Evolutionary conservation across 2,329 filamentous ascomycete genomes (phyloP), one percentile per base, ranked within the genome.

Genomic region (Sordariomycetes sp.): DNA sequence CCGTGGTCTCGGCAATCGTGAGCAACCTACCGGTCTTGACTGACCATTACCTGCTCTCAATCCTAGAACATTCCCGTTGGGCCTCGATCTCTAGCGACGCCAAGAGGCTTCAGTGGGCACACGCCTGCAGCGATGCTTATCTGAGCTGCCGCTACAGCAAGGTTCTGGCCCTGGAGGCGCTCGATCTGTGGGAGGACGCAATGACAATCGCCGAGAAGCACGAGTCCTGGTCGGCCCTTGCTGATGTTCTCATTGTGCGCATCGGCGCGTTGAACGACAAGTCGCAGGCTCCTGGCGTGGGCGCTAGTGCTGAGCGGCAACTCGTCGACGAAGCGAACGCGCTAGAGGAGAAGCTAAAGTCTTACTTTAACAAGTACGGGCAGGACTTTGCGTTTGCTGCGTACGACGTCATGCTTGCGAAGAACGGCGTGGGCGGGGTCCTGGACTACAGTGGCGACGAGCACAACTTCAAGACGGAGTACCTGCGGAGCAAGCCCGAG

Each of bases 351-450:
- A 76, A 76, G 56, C 70, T 79, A 56, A 70, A 71, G 20, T 65
- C 69, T 7, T 76, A 80, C 63, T 87, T 90, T 64, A 74, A 77
- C n/a, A 75, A 72, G 28, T 88, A 87, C 62, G 82, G 82, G 17
- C 75, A 84, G 61, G 72, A 74, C 1, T 90, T 87, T 68, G 84
- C 86, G 3, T 84, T 85, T 63, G 87, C 89, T 0, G 87, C 90
- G 60, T 97, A 95, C 68, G 81, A 88, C 58, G 85, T 86, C 61
- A 77, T 92, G 57, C 85, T 96, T 56, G 76, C 80, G 36, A 79
- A 81, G 63, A 80, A 81, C 57, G 80, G 86, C 52, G 76, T 88
- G 51, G 77, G 83, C 62, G 76, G 80, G 1, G 76, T 96, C 32
- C 77, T 99, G 56, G 79, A 84, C 63, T 88, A 88, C 59, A 76